These are phyloP conservation scores for Botrytis hyacinthi DNA, from an alignment of 2,329 filamentous ascomycete species.

Conservation along the genomic window DNA sequence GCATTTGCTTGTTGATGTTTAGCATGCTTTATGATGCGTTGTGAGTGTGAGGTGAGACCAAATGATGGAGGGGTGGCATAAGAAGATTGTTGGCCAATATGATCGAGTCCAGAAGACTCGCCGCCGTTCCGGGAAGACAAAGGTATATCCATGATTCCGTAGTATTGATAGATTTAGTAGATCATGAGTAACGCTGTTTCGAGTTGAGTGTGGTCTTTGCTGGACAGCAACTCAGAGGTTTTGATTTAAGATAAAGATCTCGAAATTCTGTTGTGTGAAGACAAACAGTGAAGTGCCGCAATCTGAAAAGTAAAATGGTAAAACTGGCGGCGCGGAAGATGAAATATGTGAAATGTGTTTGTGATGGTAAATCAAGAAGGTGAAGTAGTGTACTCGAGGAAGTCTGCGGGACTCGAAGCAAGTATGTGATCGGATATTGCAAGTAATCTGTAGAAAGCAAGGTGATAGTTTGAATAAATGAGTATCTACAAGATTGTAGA, in stretches of 20 bases:
- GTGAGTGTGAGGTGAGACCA: background rate
- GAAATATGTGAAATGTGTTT: background rate
- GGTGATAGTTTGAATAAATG: background rate
- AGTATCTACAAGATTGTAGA: background rate
- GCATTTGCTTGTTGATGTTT: conserved; percentile 56
- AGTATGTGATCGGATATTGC: background rate
- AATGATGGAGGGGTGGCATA: background rate
- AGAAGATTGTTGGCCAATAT: background rate
- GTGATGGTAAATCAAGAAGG: background rate
- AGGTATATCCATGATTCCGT: background rate
- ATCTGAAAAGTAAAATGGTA: background rate
- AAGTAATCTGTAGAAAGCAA: background rate
- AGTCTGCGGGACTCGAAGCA: background rate
- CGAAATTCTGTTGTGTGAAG: background rate
- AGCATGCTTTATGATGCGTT: conserved; percentile 52
- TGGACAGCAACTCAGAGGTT: background rate
- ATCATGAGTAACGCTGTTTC: background rate
- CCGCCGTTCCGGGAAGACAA: background rate
- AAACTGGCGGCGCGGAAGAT: background rate
- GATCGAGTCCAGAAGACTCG: background rate
- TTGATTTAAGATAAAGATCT: background rate
- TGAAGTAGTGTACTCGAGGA: background rate
- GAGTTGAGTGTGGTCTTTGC: background rate
- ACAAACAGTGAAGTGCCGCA: background rate
- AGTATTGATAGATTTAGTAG: background rate